These are phyloP conservation scores for Diaporthe vaccinii DNA, from an alignment of 2,329 filamentous ascomycete species.

Conservation along the genomic window DNA sequence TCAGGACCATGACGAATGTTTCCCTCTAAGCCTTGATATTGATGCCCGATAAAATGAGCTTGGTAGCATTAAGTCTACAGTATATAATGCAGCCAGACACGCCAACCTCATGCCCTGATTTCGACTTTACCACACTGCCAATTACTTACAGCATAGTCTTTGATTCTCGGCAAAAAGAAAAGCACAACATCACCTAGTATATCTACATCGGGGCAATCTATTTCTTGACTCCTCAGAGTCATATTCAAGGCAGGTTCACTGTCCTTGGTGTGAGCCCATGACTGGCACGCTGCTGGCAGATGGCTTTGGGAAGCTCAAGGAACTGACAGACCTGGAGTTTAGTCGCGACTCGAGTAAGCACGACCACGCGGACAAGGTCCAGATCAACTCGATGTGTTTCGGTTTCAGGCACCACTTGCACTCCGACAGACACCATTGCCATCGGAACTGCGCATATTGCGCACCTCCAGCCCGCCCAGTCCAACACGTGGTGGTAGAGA, in stretches of 20 bases:
- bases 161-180: neutral
- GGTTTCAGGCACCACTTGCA: constrained; percentile 22
- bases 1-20: constrained; percentile 7
- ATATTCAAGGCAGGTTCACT: neutral
- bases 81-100: neutral
- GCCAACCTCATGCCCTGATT: rapidly evolving
- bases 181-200: neutral
- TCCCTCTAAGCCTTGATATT: neutral
- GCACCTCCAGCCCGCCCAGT: constrained; percentile 25
- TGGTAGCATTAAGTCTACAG: neutral
- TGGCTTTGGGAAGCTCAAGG: neutral
- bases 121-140: rapidly evolving
- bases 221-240: neutral
- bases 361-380: too few species aligned
- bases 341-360: neutral
- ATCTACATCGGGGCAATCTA: neutral
- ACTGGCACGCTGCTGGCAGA: neutral
- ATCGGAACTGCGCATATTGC: constrained; percentile 5
- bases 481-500: constrained; percentile 12
- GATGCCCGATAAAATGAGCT: neutral
- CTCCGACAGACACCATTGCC: constrained; percentile 20
- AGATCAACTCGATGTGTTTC: constrained; percentile 14
- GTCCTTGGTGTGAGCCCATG: too few species aligned
- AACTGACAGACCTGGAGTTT: neutral
- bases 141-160: neutral